Evolutionary conservation across 2,329 filamentous ascomycete species (phyloP), one percentile per base, ranked within the genome.

Genomic region (Daldinia eschscholtzii): DNA sequence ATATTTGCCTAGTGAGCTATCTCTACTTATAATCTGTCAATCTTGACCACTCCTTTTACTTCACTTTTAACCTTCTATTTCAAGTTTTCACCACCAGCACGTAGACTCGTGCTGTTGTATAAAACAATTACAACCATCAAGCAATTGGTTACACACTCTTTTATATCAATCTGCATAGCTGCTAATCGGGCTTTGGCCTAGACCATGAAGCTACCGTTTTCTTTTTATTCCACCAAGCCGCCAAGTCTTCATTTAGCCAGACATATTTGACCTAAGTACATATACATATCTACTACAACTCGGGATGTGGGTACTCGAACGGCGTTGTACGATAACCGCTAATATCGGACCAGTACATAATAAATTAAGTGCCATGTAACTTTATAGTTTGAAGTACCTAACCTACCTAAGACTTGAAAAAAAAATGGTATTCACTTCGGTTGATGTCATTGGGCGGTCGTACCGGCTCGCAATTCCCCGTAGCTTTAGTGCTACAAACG

Each of bases 401-500:
- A 44, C 7, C 7, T 9, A 35, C n/a, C n/a, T n/a, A n/a, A n/a
- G 33, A 35, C 2, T 9, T 2, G 6, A 10, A 35, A 35, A 35
- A 44, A 44, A 58, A 46, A 68, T 68, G 62, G 53, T 65, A 46
- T 52, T 48, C n/a, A 52, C 48, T 1, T 56, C 41, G 30, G 30
- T 23, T 20, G 66, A 71, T 58, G 44, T 41, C 57, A 71, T 71
- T 71, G 63, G 69, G 46, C 69, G 57, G 28, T 13, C 64, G 13
- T 53, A 44, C 59, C 65, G 69, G 33, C 39, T 59, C 35, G 35
- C 56, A 35, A 42, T 55, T 23, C 62, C 65, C 39, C 61, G 60
- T 48, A 48, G 23, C 20, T 67, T 53, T 44, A 37, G 67, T 53
- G 46, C 57, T 50, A 46, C 42, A 35, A 23, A 26, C 33, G 23